Conservation (phyloP, 345 rosid genomes). For the Adansonia digitata region DNA sequence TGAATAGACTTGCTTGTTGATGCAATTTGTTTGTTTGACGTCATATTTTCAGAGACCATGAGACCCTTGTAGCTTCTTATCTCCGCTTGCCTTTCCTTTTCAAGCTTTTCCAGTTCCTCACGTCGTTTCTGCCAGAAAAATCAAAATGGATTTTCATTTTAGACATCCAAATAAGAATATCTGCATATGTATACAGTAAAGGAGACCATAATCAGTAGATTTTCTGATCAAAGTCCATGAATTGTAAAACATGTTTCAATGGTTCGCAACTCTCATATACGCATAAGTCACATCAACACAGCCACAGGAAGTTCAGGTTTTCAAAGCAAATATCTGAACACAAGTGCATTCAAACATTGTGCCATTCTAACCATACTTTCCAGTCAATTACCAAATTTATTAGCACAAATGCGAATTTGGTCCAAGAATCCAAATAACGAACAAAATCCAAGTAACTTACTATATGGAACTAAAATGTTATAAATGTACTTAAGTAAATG, state of each 20-base stretch:
- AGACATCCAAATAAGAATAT: neutral
- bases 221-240: neutral
- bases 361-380: neutral
- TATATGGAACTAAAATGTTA: neutral
- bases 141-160: neutral
- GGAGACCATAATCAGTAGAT: neutral
- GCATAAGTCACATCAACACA: neutral
- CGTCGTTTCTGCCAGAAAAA: constrained; percentile 64
- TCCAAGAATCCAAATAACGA: neutral
- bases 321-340: neutral
- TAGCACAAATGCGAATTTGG: neutral
- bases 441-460: neutral
- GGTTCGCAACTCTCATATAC: neutral
- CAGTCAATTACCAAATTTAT: neutral
- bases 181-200: neutral
- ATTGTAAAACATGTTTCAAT: neutral
- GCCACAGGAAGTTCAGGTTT: neutral
- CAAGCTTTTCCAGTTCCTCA: constrained; percentile 84
- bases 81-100: constrained; percentile 90
- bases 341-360: neutral
- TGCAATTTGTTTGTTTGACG: constrained; percentile 90
- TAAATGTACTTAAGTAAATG: neutral
- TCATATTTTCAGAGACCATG: constrained; percentile 96
- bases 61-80: constrained; percentile 91
- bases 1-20: constrained; percentile 75